These are phyloP conservation scores for Mortierella sp. DNA, from an alignment of 371 early-diverging fungal genomes.

Conservation along the genomic window DNA sequence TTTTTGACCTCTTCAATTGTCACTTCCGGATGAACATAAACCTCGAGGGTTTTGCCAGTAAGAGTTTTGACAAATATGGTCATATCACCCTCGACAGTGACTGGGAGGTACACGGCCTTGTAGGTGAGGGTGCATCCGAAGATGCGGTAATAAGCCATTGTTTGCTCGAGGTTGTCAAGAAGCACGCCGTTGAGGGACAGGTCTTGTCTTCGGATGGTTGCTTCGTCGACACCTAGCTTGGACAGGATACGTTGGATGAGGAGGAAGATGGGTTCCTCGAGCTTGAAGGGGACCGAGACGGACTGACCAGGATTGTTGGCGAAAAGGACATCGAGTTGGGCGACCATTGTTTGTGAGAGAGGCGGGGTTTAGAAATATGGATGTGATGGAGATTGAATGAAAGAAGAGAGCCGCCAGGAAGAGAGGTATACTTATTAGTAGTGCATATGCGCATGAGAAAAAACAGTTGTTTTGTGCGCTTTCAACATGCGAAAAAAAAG, in stretches of 20 bases:
- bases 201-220: not conserved
- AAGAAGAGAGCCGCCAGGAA: no score
- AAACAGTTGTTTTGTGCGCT: no score
- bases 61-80: not conserved
- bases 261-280: constrained; percentile 28
- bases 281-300: constrained; percentile 20
- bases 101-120: not conserved
- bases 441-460: no score
- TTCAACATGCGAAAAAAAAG: no score
- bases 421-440: no score
- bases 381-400: no score
- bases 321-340: constrained; percentile 18
- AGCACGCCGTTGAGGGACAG: constrained; percentile 17
- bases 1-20: not conserved
- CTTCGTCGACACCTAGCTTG: not conserved
- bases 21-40: not conserved
- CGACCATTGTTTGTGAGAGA: not conserved
- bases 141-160: constrained; percentile 18
- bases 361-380: no score
- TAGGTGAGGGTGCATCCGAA: constrained; percentile 25
- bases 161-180: constrained; percentile 5
- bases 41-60: not conserved
- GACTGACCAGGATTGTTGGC: constrained; percentile 17
- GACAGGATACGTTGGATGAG: constrained; percentile 12
- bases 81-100: not conserved